These are phyloP conservation scores for Trametopsis cervina DNA, from an alignment of 768 basidiomycete species.

Conservation along the genomic window DNA sequence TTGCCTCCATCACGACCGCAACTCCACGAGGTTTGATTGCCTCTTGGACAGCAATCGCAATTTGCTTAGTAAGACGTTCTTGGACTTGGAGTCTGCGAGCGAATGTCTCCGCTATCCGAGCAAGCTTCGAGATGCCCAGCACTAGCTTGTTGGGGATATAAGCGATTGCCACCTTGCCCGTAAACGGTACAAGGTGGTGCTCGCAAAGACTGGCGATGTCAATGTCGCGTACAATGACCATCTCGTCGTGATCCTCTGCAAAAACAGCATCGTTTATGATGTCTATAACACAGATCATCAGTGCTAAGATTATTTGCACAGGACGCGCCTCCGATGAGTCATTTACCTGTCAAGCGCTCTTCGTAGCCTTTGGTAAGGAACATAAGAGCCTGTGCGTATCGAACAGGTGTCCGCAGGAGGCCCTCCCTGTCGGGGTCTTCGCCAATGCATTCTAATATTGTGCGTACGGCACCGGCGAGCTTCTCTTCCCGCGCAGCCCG, in stretches of 20 bases:
- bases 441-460: slow-evolving; percentile 93
- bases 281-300: slow-evolving; percentile 54
- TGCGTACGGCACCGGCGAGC: slow-evolving; percentile 80
- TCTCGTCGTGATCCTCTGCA: slow-evolving; percentile 98
- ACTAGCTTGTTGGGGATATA: slow-evolving; percentile 97
- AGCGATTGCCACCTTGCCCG: slow-evolving; percentile 96
- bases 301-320: neutral
- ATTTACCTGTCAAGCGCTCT: slow-evolving; percentile 78
- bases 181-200: slow-evolving; percentile 97
- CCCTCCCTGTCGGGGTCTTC: slow-evolving; percentile 98
- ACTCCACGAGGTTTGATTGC: slow-evolving; percentile 97
- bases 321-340: slow-evolving; percentile 12
- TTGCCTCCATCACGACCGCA: slow-evolving; percentile 98
- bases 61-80: slow-evolving; percentile 95
- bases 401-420: slow-evolving; percentile 82
- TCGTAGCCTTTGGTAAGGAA: slow-evolving; percentile 99
- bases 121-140: slow-evolving; percentile 92
- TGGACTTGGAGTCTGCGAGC: slow-evolving; percentile 94
- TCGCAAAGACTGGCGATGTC: slow-evolving; percentile 97
- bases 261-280: slow-evolving; percentile 99
- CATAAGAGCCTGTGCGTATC: slow-evolving; percentile 94
- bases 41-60: slow-evolving; percentile 96
- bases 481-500: slow-evolving; percentile 64
- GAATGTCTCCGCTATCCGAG: slow-evolving; percentile 96
- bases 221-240: slow-evolving; percentile 97